Percentiles rank a stretch among this genome's conserved stretches.
These are phyloP conservation scores for Hondaea fermentalgiana DNA, from an alignment of 108 stramenopile species.

Conservation along the genomic window DNA sequence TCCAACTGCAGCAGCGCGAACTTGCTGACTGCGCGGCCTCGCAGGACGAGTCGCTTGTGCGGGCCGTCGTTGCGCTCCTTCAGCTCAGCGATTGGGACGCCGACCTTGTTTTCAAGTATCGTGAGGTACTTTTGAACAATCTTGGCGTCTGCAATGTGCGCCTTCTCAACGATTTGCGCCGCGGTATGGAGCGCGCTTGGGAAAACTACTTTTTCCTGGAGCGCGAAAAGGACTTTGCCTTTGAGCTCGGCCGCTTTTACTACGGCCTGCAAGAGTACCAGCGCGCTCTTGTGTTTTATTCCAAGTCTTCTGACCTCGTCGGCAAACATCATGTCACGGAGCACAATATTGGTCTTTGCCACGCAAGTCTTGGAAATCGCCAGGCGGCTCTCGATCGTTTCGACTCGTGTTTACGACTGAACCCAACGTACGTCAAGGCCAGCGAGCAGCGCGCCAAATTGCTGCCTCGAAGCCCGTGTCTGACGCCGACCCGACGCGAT, in stretches of 20 bases:
- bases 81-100: conserved; percentile 59
- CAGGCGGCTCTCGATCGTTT: conserved; percentile 37
- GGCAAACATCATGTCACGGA: conserved; percentile 67
- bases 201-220: conserved; percentile 59
- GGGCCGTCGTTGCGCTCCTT: background rate
- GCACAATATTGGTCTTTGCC: conserved; percentile 64
- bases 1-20: conserved; percentile 52
- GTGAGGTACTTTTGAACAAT: conserved; percentile 53
- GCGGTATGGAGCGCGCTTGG: conserved; percentile 52
- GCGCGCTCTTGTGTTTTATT: conserved; percentile 48
- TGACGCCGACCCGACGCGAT: background rate
- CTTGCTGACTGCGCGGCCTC: background rate
- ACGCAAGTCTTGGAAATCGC: conserved; percentile 45
- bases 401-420: conserved; percentile 35
- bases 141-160: conserved; percentile 31
- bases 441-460: background rate
- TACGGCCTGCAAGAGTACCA: conserved; percentile 56
- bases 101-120: conserved; percentile 63
- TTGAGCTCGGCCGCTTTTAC: conserved; percentile 53
- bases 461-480: background rate
- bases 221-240: conserved; percentile 55
- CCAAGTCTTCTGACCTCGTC: conserved; percentile 30
- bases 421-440: conserved; percentile 53
- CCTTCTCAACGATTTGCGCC: conserved; percentile 49
- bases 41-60: background rate